Base-by-base conservation (phyloP, 208 protist genomes). In the Crithidia acanthocephali region DNA sequence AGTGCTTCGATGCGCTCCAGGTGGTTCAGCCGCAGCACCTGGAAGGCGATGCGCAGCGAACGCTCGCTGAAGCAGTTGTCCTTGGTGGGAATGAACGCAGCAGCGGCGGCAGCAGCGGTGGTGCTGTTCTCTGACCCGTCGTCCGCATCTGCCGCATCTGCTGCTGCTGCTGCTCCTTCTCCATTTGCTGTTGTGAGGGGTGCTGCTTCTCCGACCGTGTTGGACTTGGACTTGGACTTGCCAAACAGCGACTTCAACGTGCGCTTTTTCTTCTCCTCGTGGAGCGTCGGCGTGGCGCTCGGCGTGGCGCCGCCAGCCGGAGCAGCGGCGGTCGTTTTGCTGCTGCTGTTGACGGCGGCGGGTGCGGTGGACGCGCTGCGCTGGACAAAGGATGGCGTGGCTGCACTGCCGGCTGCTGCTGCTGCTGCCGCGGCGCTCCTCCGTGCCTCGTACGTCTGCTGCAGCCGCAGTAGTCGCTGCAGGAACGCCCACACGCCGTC, bases 401-500 rank as follows among this genome's bases (percentile, higher is more conserved):
- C 22, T 5, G 61, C 32, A 1, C 40, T 37, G 16, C 57, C 25
- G 6, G 58, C 56, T 0, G 44, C 7, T 16, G 64, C 68, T 42
- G 30, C 58, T 27, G 37, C 33, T n/a, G 44, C 44, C 18, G 44
- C 44, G 13, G 44, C 44, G 5, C 44, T n/a, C 20, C 61, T 50
- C 20, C 37, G 25, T 51, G 25, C 37, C 52, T 87, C 79, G 48
- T 83, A 84, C 30, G 60, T 30, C 22, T 58, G 40, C 67, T 93
- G 88, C 57, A 85, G 27, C 27, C 59, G 67, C 64, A 81, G 61
- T 20, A 93, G 73, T 7, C 78, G 74, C 55, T 81, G 60, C 33
- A 93, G 53, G 61, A 90, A 83, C 4, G 23, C 22, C 71, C 77
- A 83, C 40, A 93, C 56, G 22, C 56, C 73, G 50, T 93, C 88